A percentile compares a stretch with the other conserved stretches of the same genome.
Evolutionary conservation across 345 rosid species (phyloP).

Genomic region (Punica granatum): DNA sequence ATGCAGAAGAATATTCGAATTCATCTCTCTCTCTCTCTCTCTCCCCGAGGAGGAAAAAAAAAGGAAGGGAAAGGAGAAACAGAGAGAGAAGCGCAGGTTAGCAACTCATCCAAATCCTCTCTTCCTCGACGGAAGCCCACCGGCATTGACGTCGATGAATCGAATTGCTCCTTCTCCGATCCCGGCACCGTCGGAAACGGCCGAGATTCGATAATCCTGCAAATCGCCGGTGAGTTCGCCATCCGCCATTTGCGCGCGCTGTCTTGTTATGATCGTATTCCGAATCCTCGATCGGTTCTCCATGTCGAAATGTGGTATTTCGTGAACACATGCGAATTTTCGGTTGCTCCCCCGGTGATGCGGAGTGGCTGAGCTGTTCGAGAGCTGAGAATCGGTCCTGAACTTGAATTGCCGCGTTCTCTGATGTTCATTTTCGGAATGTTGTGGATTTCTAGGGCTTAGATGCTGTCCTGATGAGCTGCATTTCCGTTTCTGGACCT

Average conservation of each 20-base stretch:
- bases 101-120: slow-evolving; percentile 3
- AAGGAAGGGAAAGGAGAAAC: not conserved
- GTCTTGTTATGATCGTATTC: slow-evolving; percentile 7
- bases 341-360: not conserved
- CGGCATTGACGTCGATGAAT: not conserved
- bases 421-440: slow-evolving; percentile 8
- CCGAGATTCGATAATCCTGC: not conserved
- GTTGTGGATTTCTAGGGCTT: slow-evolving; percentile 15
- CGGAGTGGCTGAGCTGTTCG: slow-evolving; percentile 16
- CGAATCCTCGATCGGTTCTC: not conserved
- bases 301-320: not conserved
- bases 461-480: not conserved
- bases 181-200: not conserved
- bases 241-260: not conserved
- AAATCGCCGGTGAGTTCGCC: not conserved
- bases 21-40: slow-evolving; percentile 4
- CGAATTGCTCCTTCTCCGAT: slow-evolving; percentile 1
- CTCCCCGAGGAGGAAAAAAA: not conserved
- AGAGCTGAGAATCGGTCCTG: slow-evolving; percentile 12
- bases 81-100: slow-evolving; percentile 13
- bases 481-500: slow-evolving; percentile 7
- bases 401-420: not conserved
- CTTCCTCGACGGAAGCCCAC: not conserved
- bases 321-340: not conserved
- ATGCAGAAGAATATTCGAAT: slow-evolving; percentile 3